Percentiles rank a stretch among this genome's conserved stretches.
These are phyloP conservation scores for Blastobotrys apis DNA, from an alignment of 1,139 yeast genomes.

Conservation along the genomic window DNA sequence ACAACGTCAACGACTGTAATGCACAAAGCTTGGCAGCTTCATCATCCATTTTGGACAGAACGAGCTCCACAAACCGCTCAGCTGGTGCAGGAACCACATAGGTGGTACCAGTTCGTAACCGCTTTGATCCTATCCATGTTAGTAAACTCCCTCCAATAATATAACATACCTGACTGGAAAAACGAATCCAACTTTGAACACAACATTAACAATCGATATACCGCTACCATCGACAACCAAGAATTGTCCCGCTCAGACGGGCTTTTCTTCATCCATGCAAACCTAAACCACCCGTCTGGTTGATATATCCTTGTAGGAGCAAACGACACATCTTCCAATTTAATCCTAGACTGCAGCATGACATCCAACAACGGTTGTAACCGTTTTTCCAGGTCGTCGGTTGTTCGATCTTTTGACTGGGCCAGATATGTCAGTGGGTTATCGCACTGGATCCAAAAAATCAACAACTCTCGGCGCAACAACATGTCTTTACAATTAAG, in stretches of 20 bases:
- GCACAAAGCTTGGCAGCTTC: neutral
- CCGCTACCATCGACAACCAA: slow-evolving; percentile 3
- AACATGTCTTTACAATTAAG: slow-evolving; percentile 5
- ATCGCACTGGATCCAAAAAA: slow-evolving; percentile 9
- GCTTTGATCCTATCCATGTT: too few species aligned
- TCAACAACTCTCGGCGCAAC: slow-evolving; percentile 7
- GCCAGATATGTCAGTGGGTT: neutral
- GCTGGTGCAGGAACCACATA: too few species aligned
- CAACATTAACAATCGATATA: slow-evolving; percentile 1
- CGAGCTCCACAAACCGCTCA: neutral
- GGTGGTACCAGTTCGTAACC: too few species aligned
- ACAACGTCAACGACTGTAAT: slow-evolving; percentile 2
- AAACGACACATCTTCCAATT: slow-evolving; percentile 5
- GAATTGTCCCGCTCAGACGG: neutral
- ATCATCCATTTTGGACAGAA: neutral
- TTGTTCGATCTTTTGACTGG: neutral
- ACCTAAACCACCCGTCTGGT: slow-evolving; percentile 1
- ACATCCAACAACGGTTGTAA: neutral
- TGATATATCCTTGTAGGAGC: too few species aligned
- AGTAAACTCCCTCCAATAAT: too few species aligned
- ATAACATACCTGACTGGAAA: neutral
- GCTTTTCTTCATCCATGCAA: neutral
- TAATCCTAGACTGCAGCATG: neutral
- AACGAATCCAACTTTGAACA: neutral
- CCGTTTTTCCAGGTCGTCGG: neutral